A percentile compares a stretch with the other conserved stretches of the same genome.
Conservation (phyloP, 805 yeast genomes). For the Geotrichum ghanense region DNA sequence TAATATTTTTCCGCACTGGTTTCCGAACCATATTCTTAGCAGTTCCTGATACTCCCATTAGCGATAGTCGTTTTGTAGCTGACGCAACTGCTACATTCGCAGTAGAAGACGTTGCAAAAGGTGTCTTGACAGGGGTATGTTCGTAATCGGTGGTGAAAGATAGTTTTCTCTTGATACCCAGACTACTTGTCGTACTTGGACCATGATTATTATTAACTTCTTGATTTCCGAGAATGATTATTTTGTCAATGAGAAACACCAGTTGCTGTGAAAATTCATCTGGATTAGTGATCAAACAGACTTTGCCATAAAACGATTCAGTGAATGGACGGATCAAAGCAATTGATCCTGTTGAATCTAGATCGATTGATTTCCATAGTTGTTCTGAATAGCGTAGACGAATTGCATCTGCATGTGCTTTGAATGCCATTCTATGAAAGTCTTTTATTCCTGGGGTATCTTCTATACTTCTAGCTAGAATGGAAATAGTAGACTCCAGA, state of each 20-base stretch:
- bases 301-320: not conserved
- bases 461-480: not conserved
- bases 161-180: not conserved
- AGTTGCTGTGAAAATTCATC: not conserved
- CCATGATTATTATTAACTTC: not conserved
- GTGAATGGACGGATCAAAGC: not conserved
- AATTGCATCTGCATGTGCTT: not conserved
- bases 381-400: not conserved
- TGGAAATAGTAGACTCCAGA: not conserved
- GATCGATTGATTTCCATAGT: not conserved
- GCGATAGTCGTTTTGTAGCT: not conserved
- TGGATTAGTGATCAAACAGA: not conserved
- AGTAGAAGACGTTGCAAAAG: not conserved
- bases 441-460: not conserved
- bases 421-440: not conserved
- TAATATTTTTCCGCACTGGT: not conserved
- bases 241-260: not conserved
- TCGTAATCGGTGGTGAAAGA: not conserved
- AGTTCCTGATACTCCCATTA: not conserved
- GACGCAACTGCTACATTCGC: not conserved
- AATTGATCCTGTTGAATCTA: not conserved
- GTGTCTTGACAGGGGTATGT: not conserved
- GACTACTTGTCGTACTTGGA: not conserved
- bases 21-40: not conserved
- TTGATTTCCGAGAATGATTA: not conserved